A percentile compares a stretch with the other conserved stretches of the same genome.
These are phyloP conservation scores for Lentinula novae-zelandiae DNA, from an alignment of 1,284 basidiomycete species.

Conservation along the genomic window DNA sequence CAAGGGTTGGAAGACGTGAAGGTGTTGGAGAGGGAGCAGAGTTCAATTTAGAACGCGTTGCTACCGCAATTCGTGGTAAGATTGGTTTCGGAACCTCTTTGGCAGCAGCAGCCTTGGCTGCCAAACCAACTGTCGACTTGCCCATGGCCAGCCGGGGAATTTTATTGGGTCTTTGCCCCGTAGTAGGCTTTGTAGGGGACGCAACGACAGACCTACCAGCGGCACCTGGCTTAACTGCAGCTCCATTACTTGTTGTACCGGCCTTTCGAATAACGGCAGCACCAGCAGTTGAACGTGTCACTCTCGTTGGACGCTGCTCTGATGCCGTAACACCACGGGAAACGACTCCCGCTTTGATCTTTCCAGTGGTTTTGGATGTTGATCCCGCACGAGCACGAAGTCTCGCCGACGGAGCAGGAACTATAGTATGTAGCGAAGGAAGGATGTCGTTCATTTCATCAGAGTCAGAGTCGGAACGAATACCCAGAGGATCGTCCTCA, in stretches of 20 bases:
- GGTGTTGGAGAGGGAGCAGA: slow-evolving; percentile 60
- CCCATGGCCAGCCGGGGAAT: slow-evolving; percentile 67
- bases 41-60: slow-evolving; percentile 24
- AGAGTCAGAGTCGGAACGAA: slow-evolving; percentile 21
- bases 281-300: slow-evolving; percentile 66
- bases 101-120: slow-evolving; percentile 32
- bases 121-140: slow-evolving; percentile 27
- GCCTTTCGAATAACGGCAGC: slow-evolving; percentile 45
- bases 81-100: slow-evolving; percentile 40
- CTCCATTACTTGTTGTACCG: slow-evolving; percentile 21
- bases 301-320: slow-evolving; percentile 66
- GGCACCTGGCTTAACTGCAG: background rate
- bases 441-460: slow-evolving; percentile 60
- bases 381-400: background rate
- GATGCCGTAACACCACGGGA: slow-evolving; percentile 50
- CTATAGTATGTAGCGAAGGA: slow-evolving; percentile 50
- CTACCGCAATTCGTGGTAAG: slow-evolving; percentile 21
- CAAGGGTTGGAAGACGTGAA: slow-evolving; percentile 69
- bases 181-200: slow-evolving; percentile 34
- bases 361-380: slow-evolving; percentile 19
- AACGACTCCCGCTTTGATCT: slow-evolving; percentile 38
- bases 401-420: slow-evolving; percentile 33
- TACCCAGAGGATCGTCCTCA: slow-evolving; percentile 35
- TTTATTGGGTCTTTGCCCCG: slow-evolving; percentile 62
- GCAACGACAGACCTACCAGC: slow-evolving; percentile 28